Conservation (phyloP, 805 yeast genomes). For the Hanseniaspora thailandica region DNA sequence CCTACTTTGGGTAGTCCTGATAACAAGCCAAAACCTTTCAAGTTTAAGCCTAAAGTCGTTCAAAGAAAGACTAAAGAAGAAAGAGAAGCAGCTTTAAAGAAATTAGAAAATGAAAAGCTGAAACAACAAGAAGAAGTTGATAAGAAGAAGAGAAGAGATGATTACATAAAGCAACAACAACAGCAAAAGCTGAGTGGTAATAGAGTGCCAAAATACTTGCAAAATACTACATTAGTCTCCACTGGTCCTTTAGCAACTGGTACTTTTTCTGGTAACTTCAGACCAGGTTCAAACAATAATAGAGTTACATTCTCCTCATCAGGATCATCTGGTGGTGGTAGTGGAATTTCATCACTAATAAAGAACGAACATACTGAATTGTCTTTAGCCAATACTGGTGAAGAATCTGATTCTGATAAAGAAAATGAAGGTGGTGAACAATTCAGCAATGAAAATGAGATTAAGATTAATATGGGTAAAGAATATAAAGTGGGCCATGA, state of each 20-base stretch:
- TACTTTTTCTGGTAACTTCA: constrained; percentile 23
- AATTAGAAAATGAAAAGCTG: constrained; percentile 42
- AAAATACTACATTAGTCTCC: constrained; percentile 49
- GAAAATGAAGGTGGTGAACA: constrained; percentile 17
- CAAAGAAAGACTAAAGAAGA: constrained; percentile 77
- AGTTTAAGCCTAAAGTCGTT: constrained; percentile 79
- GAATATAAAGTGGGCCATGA: constrained; percentile 33
- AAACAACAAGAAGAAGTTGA: constrained; percentile 22
- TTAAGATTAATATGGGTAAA: constrained; percentile 53
- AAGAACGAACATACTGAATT: constrained; percentile 14
- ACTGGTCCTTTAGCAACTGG: constrained; percentile 68
- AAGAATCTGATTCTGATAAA: constrained; percentile 28
- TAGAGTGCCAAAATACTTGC: constrained; percentile 25
- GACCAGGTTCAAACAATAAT: neutral
- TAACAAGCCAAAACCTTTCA: constrained; percentile 38
- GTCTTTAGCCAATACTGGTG: constrained; percentile 21
- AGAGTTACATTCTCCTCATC: constrained; percentile 5
- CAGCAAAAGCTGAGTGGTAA: constrained; percentile 19
- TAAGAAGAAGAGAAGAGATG: constrained; percentile 19
- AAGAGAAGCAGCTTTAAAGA: constrained; percentile 46
- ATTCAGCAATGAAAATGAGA: constrained; percentile 15
- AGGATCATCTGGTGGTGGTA: constrained; percentile 19
- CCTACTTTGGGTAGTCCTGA: constrained; percentile 22
- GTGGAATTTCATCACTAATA: constrained; percentile 20
- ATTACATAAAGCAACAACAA: constrained; percentile 18